These are phyloP conservation scores for Hanseniaspora vineae DNA, from an alignment of 805 yeast species.

Conservation along the genomic window DNA sequence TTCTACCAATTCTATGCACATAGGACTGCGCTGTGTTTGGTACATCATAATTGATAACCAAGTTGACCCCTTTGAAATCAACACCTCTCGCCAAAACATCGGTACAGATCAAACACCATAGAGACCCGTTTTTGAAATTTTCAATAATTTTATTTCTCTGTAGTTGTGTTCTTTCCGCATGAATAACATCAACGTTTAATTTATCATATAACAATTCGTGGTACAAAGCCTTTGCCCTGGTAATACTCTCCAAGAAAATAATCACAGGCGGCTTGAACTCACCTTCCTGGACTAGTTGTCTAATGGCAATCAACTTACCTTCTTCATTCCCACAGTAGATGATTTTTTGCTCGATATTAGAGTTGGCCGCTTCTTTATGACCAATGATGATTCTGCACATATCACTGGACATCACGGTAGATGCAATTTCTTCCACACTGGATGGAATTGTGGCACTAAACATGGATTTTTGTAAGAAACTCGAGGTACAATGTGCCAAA, in stretches of 20 bases:
- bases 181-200: conserved; percentile 88
- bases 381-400: conserved; percentile 84
- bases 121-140: conserved; percentile 75
- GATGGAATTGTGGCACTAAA: conserved; percentile 89
- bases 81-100: conserved; percentile 95
- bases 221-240: conserved; percentile 88
- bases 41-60: conserved; percentile 92
- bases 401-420: conserved; percentile 62
- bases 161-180: conserved; percentile 80
- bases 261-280: conserved; percentile 87
- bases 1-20: conserved; percentile 96
- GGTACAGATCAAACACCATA: conserved; percentile 94
- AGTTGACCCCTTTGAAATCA: conserved; percentile 88
- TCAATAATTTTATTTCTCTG: conserved; percentile 82
- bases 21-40: conserved; percentile 90
- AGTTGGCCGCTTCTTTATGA: conserved; percentile 84
- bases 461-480: conserved; percentile 52
- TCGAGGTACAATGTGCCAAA: conserved; percentile 31
- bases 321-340: conserved; percentile 86
- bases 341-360: conserved; percentile 68
- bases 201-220: conserved; percentile 88
- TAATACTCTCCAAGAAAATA: conserved; percentile 81
- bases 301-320: conserved; percentile 84
- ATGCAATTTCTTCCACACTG: conserved; percentile 78
- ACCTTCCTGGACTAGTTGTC: conserved; percentile 76